Conservation (phyloP, 2,329 filamentous ascomycete genomes). For the Dactylellina cionopaga region DNA sequence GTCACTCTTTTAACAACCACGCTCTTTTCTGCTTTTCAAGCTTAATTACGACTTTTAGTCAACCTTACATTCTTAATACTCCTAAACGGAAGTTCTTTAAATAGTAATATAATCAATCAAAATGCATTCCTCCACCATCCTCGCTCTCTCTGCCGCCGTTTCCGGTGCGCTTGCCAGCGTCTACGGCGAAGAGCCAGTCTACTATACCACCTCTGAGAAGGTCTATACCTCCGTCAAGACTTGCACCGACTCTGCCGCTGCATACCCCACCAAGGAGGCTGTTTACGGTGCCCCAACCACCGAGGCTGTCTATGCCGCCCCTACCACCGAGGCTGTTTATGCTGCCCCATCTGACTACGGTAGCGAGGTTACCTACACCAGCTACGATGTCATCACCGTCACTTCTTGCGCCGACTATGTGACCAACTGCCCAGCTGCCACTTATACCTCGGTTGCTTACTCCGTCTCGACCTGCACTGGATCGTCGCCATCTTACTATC, state of each 20-base stretch:
- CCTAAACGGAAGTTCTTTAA: constrained; percentile 46
- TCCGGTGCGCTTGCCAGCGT: constrained; percentile 35
- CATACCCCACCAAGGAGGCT: constrained; percentile 14
- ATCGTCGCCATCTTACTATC: constrained; percentile 10
- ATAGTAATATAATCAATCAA: constrained; percentile 48
- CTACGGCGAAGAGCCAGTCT: constrained; percentile 45
- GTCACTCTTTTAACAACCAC: constrained; percentile 51
- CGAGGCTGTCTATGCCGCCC: constrained; percentile 22
- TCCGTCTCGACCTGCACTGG: constrained; percentile 43
- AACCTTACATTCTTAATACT: constrained; percentile 52
- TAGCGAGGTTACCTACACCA: constrained; percentile 50
- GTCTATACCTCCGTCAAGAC: constrained; percentile 48
- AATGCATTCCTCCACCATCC: constrained; percentile 50
- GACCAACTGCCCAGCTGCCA: constrained; percentile 39
- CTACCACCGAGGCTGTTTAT: constrained; percentile 12
- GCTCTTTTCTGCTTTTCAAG: constrained; percentile 43
- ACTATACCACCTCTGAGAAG: constrained; percentile 29
- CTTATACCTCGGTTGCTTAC: constrained; percentile 44
- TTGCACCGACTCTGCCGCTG: constrained; percentile 25
- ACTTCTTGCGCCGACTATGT: constrained; percentile 41
- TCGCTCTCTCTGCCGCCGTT: constrained; percentile 47
- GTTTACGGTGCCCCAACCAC: constrained; percentile 13
- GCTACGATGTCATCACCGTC: constrained; percentile 39
- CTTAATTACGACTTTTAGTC: constrained; percentile 45
- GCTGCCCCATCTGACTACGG: constrained; percentile 12